These are phyloP conservation scores for Musa itinerans DNA, from an alignment of 176 grass and related monocot genomes.

Conservation along the genomic window DNA sequence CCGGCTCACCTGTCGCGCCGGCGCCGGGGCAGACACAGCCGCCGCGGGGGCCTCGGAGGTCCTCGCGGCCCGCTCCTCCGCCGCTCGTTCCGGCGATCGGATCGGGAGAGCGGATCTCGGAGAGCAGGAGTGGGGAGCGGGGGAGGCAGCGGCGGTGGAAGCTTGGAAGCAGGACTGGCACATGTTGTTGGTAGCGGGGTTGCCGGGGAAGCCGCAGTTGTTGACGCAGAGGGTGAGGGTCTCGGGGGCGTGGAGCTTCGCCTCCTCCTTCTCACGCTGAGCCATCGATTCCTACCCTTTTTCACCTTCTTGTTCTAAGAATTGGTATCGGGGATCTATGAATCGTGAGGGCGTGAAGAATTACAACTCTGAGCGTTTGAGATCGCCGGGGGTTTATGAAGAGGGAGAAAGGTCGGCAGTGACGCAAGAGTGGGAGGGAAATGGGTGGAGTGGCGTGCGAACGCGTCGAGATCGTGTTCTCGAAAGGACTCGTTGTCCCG, in stretches of 20 bases:
- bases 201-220: conserved; percentile 78
- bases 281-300: conserved; percentile 34
- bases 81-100: background rate
- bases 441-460: background rate
- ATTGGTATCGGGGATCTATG: background rate
- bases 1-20: conserved; percentile 44
- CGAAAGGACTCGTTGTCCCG: too few species aligned
- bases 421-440: conserved; percentile 11
- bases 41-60: background rate
- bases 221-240: conserved; percentile 81
- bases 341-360: background rate
- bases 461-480: too few species aligned
- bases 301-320: background rate
- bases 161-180: conserved; percentile 70
- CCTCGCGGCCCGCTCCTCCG: background rate
- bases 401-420: conserved; percentile 27
- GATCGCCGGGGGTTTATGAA: background rate
- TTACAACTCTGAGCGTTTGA: too few species aligned
- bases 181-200: conserved; percentile 66
- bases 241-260: conserved; percentile 59
- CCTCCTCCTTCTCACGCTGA: conserved; percentile 78
- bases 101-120: background rate
- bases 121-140: conserved; percentile 1
- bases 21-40: background rate
- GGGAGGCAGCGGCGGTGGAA: background rate